phyloP scores from a whole-genome alignment of 2,329 filamentous ascomycete species.

The Coleophoma cylindrospora region DNA sequence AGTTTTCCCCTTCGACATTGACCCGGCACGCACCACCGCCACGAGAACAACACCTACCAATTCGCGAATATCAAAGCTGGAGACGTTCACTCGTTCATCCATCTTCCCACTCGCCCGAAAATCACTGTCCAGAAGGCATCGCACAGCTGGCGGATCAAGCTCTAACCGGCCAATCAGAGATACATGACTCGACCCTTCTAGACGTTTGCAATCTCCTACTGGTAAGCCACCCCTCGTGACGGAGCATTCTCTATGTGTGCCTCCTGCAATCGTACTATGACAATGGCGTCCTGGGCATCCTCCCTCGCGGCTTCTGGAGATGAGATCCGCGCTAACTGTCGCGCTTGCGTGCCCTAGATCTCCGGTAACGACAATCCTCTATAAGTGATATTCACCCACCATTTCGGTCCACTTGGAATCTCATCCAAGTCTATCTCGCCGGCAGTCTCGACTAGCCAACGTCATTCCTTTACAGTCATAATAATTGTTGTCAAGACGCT shows the following conservation, averaged over 20 bases:
- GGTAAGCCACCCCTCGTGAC: slow-evolving; percentile 12
- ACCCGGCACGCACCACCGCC: slow-evolving; percentile 13
- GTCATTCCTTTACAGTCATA: slow-evolving; percentile 24
- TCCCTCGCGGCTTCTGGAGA: not conserved
- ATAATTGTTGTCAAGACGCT: slow-evolving; percentile 18
- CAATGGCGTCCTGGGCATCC: not conserved
- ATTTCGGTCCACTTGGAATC: slow-evolving; percentile 15
- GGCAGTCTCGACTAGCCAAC: slow-evolving; percentile 20
- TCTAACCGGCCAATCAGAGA: slow-evolving; percentile 12
- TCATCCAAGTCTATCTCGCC: slow-evolving; percentile 8
- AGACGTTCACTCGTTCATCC: slow-evolving; percentile 33
- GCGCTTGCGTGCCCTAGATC: slow-evolving; percentile 3
- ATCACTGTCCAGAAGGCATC: slow-evolving; percentile 1
- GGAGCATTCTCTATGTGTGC: slow-evolving; percentile 10
- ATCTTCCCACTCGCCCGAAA: slow-evolving; percentile 14
- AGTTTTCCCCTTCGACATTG: slow-evolving; percentile 6
- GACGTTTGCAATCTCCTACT: slow-evolving; percentile 10
- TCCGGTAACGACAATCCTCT: slow-evolving; percentile 4
- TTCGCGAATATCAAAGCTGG: slow-evolving; percentile 20
- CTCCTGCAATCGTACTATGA: not conserved
- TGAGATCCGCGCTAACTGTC: not conserved
- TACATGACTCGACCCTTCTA: slow-evolving; percentile 3
- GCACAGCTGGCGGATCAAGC: not conserved
- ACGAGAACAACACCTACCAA: slow-evolving; percentile 2
- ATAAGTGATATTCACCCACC: slow-evolving; percentile 17